Conservation (phyloP, 257 asterid genomes). For the Asclepias syriaca region DNA sequence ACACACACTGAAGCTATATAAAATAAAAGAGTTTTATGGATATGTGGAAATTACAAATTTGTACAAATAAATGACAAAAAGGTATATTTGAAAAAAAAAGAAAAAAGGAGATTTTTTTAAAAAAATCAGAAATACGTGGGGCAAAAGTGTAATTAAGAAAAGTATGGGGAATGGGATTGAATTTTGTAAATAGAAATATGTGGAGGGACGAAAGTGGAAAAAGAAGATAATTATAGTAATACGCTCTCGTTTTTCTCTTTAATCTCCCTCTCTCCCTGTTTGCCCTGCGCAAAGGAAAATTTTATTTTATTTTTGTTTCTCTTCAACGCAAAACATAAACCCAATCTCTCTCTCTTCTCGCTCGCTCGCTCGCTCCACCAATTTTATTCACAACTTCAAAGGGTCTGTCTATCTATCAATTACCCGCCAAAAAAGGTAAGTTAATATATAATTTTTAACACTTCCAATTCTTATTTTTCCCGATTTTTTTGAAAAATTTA, state of each 20-base stretch:
- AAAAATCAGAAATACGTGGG: no score
- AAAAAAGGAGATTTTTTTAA: no score
- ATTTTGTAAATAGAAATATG: background rate
- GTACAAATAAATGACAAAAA: no score
- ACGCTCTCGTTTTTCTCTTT: slow-evolving; percentile 28
- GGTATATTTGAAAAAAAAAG: no score
- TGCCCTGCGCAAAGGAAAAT: slow-evolving; percentile 34
- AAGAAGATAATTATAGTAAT: background rate
- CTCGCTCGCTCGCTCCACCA: slow-evolving; percentile 15
- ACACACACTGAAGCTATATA: no score
- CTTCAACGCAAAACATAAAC: slow-evolving; percentile 1
- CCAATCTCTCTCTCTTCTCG: background rate
- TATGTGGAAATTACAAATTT: no score
- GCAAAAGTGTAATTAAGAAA: background rate
- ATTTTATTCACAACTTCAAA: slow-evolving; percentile 12
- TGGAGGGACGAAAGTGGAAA: background rate
- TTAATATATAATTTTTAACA: slow-evolving; percentile 30
- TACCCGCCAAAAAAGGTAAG: slow-evolving; percentile 73
- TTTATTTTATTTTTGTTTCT: slow-evolving; percentile 19
- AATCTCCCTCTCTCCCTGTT: slow-evolving; percentile 16
- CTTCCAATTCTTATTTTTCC: slow-evolving; percentile 23
- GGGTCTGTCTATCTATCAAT: slow-evolving; percentile 23
- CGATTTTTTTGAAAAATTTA: slow-evolving; percentile 11
- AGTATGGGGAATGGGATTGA: no score
- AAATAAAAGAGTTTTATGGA: no score